A percentile compares a stretch with the other conserved stretches of the same genome.
Conservation (phyloP, 1,284 basidiomycete species). For the Exobasidium rhododendri region DNA sequence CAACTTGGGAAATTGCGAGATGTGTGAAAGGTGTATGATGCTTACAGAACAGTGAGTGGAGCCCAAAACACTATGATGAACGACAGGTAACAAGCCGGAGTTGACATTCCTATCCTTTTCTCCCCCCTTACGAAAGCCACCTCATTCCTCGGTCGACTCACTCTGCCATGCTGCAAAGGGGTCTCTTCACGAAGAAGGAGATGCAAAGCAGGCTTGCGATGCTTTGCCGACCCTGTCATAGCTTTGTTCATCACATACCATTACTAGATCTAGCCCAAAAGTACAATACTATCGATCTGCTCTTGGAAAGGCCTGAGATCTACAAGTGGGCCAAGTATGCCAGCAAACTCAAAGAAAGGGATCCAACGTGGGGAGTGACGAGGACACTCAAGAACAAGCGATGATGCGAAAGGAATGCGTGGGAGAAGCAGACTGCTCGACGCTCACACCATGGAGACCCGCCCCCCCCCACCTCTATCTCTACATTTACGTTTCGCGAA, state of each 20-base stretch:
- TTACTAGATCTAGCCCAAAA: slow-evolving; percentile 1
- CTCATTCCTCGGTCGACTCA: slow-evolving; percentile 17
- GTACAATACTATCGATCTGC: slow-evolving; percentile 15
- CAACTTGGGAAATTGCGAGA: slow-evolving; percentile 11
- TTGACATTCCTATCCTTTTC: too few species aligned
- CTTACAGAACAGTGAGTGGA: slow-evolving; percentile 17
- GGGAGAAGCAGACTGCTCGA: background rate
- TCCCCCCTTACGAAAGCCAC: slow-evolving; percentile 11
- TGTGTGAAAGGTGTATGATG: slow-evolving; percentile 17
- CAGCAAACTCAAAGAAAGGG: slow-evolving; percentile 11
- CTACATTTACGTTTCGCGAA: too few species aligned
- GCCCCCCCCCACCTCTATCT: too few species aligned
- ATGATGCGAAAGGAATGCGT: background rate
- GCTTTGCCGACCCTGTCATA: slow-evolving; percentile 19
- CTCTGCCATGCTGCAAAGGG: slow-evolving; percentile 10
- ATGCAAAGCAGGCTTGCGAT: slow-evolving; percentile 16
- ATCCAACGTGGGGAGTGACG: background rate
- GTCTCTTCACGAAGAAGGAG: slow-evolving; percentile 9
- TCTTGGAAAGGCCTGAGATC: slow-evolving; percentile 8
- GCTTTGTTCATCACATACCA: slow-evolving; percentile 12
- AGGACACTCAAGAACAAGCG: slow-evolving; percentile 11
- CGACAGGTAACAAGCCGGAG: background rate
- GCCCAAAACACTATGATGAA: background rate
- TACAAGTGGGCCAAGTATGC: slow-evolving; percentile 16
- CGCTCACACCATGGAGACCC: too few species aligned